A percentile compares a stretch with the other conserved stretches of the same genome.
Conservation (phyloP, 2,329 filamentous ascomycete genomes). For the Thielaviopsis euricoi region DNA sequence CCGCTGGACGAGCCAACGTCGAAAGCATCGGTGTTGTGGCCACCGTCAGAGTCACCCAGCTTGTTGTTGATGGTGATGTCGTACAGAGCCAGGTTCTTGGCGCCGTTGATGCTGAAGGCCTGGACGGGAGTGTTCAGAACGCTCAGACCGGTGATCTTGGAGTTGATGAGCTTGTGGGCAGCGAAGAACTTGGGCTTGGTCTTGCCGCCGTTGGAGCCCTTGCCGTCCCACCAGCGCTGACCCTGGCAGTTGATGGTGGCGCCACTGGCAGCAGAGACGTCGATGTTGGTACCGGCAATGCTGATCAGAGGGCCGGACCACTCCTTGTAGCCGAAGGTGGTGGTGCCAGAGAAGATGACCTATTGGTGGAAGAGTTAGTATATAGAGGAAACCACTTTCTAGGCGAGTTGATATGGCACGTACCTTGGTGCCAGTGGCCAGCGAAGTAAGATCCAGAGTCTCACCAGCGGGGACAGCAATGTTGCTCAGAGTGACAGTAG, state of each 20-base stretch:
- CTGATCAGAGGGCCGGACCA: slow-evolving; percentile 49
- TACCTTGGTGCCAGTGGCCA: slow-evolving; percentile 30
- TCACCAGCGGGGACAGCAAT: slow-evolving; percentile 39
- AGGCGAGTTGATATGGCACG: slow-evolving; percentile 12
- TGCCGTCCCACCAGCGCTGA: slow-evolving; percentile 41
- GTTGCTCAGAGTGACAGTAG: slow-evolving; percentile 34
- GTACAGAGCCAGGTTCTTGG: slow-evolving; percentile 20
- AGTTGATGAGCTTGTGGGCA: slow-evolving; percentile 24
- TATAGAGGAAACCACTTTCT: slow-evolving; percentile 11
- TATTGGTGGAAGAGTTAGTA: slow-evolving; percentile 14
- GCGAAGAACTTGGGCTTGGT: slow-evolving; percentile 47
- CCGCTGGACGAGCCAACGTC: slow-evolving; percentile 33
- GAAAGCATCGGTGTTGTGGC: slow-evolving; percentile 42
- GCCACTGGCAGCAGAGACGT: slow-evolving; percentile 34
- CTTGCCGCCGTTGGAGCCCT: slow-evolving; percentile 43
- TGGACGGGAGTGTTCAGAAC: slow-evolving; percentile 27
- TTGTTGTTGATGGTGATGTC: slow-evolving; percentile 24
- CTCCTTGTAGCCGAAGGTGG: slow-evolving; percentile 49
- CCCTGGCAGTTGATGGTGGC: slow-evolving; percentile 38
- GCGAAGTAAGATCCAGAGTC: slow-evolving; percentile 40
- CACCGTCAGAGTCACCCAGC: slow-evolving; percentile 20
- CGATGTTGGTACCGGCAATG: slow-evolving; percentile 39
- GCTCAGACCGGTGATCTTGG: slow-evolving; percentile 22
- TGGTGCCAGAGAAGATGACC: slow-evolving; percentile 47
- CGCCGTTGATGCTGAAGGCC: slow-evolving; percentile 24